Base-by-base conservation (phyloP, 768 basidiomycete genomes). In the Dendrothele bispora region DNA sequence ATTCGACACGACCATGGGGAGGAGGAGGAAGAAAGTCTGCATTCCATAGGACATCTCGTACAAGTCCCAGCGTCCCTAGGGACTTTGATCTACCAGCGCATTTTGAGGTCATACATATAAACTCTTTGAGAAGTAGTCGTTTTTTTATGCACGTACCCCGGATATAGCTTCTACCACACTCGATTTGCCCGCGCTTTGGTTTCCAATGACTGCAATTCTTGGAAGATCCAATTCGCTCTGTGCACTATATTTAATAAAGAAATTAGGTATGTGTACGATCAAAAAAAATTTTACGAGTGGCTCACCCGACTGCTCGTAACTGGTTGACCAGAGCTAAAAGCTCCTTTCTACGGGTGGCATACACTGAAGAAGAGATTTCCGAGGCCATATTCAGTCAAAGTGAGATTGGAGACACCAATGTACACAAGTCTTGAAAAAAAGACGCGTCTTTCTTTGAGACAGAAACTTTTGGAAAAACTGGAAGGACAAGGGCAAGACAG, bases 121-220 rank as follows among this genome's bases (percentile, higher is more conserved):
- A 25, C 21, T 27, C 12, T 36, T 48, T 25, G 11, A 17, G 55
- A 51, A 53, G 46, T n/a, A n/a, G n/a, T n/a, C n/a, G n/a, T n/a
- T n/a, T n/a, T n/a, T n/a, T n/a, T n/a, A n/a, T n/a, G n/a, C n/a
- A 39, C 62, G 45, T 49, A 76, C 74, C 12, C 73, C 73, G 10
- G 72, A 72, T 18, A 80, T 76, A 1, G 78, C 73, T 52, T 79
- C 78, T 2, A 79, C 74, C 7, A 79, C 62, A 36, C 68, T 70
- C 1, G 71, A 74, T 54, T 75, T 75, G 3, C 71, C 80, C 6
- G 77, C 75, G 39, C 70, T 73, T 57, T 80, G 80, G 36, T 76
- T 77, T 12, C 78, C 78, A 30, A 78, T 76, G 34, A 78, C 74
- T 17, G 71, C 72, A 36, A 80, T 73, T 7, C 75, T 61, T 7